These are phyloP conservation scores for Medicago arabica DNA, from an alignment of 306 rosid species.

Conservation along the genomic window DNA sequence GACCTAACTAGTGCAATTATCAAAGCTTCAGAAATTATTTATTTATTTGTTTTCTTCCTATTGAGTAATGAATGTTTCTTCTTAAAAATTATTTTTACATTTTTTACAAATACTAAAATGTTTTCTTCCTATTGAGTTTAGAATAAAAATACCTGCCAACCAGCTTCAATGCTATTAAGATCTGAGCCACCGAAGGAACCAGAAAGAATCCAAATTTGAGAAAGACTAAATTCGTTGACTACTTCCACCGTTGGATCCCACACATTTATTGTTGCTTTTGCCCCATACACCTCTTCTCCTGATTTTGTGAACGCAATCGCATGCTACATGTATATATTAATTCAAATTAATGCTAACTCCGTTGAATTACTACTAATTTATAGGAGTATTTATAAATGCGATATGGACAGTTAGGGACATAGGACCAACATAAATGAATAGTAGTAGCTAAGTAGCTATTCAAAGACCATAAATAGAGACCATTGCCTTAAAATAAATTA, in stretches of 20 bases:
- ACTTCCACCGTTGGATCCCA: constrained; percentile 85
- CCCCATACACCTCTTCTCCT: constrained; percentile 73
- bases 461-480: background rate
- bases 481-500: background rate
- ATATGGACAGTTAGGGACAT: constrained; percentile 9
- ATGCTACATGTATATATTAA: constrained; percentile 52
- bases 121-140: no score
- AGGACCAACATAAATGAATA: background rate
- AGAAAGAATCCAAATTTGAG: constrained; percentile 93
- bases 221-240: constrained; percentile 88
- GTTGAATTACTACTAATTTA: no score
- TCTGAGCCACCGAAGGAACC: constrained; percentile 97
- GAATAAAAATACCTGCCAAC: constrained; percentile 83
- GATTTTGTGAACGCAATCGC: constrained; percentile 87
- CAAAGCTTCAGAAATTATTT: constrained; percentile 56
- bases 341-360: background rate
- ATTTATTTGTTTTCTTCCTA: no score
- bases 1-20: constrained; percentile 98
- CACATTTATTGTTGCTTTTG: constrained; percentile 90
- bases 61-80: no score
- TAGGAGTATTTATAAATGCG: no score
- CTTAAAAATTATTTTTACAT: no score
- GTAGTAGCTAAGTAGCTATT: background rate
- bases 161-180: constrained; percentile 98
- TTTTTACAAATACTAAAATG: no score